These are phyloP conservation scores for Tetraselmis striata DNA, from an alignment of 139 green algal species.

Conservation along the genomic window DNA sequence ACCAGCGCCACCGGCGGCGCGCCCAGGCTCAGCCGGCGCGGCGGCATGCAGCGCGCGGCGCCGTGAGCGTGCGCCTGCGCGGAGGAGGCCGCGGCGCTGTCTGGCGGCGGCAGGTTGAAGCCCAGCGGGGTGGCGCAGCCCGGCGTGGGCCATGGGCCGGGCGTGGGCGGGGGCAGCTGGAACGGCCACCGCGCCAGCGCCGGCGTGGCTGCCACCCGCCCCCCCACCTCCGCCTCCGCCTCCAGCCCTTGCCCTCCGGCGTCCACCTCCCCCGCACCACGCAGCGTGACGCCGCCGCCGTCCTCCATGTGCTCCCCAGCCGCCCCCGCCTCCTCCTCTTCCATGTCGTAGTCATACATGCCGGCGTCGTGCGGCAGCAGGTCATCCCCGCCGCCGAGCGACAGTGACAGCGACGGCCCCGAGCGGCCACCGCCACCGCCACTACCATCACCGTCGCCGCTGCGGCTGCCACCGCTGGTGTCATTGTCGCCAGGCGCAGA, in stretches of 20 bases:
- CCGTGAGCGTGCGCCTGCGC: neutral
- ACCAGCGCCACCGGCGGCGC: neutral
- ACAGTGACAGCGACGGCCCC: neutral
- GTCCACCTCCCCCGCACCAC: neutral
- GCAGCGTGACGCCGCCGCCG: too few species aligned
- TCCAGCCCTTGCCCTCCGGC: neutral
- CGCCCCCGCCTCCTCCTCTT: neutral
- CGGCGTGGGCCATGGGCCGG: neutral
- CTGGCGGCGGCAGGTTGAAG: constrained; percentile 6
- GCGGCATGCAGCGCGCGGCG: neutral
- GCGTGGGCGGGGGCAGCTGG: neutral
- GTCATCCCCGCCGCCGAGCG: neutral
- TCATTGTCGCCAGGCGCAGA: neutral
- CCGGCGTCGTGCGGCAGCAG: neutral
- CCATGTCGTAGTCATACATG: neutral
- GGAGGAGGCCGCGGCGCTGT: neutral
- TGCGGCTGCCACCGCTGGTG: neutral
- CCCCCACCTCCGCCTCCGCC: neutral
- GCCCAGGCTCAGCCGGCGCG: neutral
- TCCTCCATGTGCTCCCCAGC: too few species aligned
- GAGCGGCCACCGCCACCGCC: too few species aligned
- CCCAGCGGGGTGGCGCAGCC: neutral
- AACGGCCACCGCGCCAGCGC: neutral
- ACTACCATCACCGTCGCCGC: too few species aligned
- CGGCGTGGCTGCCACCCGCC: neutral